These are phyloP conservation scores for Starmerella bombicola DNA, from an alignment of 805 yeast species.

Conservation along the genomic window DNA sequence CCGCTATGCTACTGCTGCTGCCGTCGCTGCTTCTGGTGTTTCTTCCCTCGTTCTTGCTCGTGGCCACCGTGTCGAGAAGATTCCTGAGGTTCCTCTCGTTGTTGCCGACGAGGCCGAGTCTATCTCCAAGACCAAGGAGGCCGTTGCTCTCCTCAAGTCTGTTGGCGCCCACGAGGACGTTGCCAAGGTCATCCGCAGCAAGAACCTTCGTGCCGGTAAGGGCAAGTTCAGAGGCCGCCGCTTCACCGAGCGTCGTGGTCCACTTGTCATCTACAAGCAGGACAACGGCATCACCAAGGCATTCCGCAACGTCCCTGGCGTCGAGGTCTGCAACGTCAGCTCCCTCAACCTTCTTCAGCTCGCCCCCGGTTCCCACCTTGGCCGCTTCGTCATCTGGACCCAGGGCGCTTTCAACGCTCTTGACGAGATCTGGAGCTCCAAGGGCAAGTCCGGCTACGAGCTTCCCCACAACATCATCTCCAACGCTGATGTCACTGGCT, in stretches of 20 bases:
- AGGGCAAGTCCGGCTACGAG: constrained; percentile 78
- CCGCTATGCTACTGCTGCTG: constrained; percentile 99
- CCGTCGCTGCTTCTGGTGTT: constrained; percentile 97
- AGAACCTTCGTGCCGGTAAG: constrained; percentile 99
- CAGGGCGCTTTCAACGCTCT: constrained; percentile 94
- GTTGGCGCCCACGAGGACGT: constrained; percentile 98
- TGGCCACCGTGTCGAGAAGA: constrained; percentile 99
- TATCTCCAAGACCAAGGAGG: constrained; percentile 93
- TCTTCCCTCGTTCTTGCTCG: constrained; percentile 97
- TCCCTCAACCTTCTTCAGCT: constrained; percentile 92
- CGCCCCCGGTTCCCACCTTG: constrained; percentile 99
- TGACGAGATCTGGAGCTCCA: constrained; percentile 96
- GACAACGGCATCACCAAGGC: constrained; percentile 98
- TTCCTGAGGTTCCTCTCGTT: constrained; percentile 97
- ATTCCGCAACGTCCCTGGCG: constrained; percentile 99
- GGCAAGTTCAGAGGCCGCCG: constrained; percentile 99
- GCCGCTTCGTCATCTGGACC: constrained; percentile 99
- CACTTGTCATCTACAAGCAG: constrained; percentile 94
- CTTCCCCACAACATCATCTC: constrained; percentile 90
- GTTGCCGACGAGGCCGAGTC: constrained; percentile 87
- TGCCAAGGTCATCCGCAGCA: constrained; percentile 94
- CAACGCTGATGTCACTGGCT: constrained; percentile 90
- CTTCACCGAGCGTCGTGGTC: constrained; percentile 99
- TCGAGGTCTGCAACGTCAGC: constrained; percentile 87
- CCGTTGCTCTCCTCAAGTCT: constrained; percentile 95